Base-by-base conservation (phyloP, 768 basidiomycete species). In the Chalciporus chontae region DNA sequence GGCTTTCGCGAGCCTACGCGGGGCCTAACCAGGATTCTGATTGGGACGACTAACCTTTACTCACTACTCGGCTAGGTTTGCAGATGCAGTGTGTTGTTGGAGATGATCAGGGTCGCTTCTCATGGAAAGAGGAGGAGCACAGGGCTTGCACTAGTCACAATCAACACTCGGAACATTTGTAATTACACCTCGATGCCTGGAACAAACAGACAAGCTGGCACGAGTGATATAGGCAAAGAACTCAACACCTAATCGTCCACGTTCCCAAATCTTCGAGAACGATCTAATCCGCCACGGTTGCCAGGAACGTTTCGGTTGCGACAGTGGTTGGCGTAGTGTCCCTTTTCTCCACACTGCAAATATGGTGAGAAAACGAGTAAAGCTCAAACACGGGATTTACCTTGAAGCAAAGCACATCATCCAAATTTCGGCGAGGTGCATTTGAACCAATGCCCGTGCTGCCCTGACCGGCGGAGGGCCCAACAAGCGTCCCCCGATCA, bases 291-390 rank as follows among this genome's bases (percentile, higher is more conserved):
- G 48, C 93, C 93, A 43, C 93, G 78, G 65, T 90, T 92, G 11
- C 93, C 93, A 23, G 93, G 93, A 19, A 92, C 86, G 65, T 93
- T 94, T 48, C 88, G 74, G 66, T 94, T 94, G 37, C 86, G 81
- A 69, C 94, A 96, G 59, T 90, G 84, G 65, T 96, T 95, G 17
- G 94, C 94, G 63, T 95, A 95, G 64, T 98, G 95, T 1, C 95
- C 95, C 57, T 87, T 86, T 67, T 91, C 85, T 32, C 90, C 90
- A 61, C 94, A 96, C 85, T 92, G 54, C 8, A 47, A 49, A 57
- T 49, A 43, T 45, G 39, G 40, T 45, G 29, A 52, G 43, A 23
- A 56, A 39, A 29, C 21, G 34, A 47, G 40, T 8, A 6, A 45
- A 46, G 39, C 7, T 6, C 43, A 42, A 50, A 39, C n/a, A 18